phyloP scores from a whole-genome alignment of 169 alveolate species.

The Pseudocohnilembus persalinus region DNA sequence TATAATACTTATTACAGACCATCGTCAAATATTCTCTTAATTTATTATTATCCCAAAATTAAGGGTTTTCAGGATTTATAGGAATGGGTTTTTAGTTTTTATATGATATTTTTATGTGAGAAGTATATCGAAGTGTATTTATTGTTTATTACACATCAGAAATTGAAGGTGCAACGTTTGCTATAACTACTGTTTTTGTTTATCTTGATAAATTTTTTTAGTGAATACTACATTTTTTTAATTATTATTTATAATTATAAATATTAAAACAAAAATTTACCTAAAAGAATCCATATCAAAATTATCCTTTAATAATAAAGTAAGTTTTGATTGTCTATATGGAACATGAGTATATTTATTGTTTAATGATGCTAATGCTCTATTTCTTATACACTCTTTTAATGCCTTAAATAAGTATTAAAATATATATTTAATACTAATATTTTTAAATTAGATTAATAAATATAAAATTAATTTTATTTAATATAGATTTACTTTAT shows the following conservation, averaged over 20 bases:
- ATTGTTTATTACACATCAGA: background rate
- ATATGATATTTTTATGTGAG: background rate
- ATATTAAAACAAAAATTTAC: no score
- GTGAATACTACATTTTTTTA: no score
- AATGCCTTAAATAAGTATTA: background rate
- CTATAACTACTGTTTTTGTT: background rate
- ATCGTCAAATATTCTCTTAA: background rate
- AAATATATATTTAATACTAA: no score
- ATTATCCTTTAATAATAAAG: no score
- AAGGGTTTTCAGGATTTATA: background rate
- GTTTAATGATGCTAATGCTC: background rate
- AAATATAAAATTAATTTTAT: no score
- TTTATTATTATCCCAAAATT: background rate
- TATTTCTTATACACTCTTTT: background rate
- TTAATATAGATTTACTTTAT: no score
- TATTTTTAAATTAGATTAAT: no score
- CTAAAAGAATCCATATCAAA: no score
- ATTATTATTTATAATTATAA: no score
- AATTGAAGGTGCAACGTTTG: background rate
- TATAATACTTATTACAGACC: background rate
- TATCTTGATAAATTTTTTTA: background rate
- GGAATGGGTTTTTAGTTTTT: background rate
- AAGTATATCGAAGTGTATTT: background rate
- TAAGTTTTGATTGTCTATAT: no score
- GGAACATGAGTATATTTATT: no score